These are phyloP conservation scores for Trichosanthes truncata DNA, from an alignment of 306 rosid genomes.

Conservation along the genomic window DNA sequence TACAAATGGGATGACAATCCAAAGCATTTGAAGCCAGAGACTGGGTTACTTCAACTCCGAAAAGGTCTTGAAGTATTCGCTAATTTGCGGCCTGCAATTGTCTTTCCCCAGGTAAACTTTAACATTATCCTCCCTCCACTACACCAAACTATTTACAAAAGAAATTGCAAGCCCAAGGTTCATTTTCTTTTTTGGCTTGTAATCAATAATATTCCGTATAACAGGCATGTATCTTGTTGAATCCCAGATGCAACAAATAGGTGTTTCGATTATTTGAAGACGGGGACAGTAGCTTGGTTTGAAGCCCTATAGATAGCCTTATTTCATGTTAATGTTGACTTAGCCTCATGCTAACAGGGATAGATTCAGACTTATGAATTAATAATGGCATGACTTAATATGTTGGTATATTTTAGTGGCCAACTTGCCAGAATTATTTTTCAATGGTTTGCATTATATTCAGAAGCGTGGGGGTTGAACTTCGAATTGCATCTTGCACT, in stretches of 20 bases:
- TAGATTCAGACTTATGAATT: neutral
- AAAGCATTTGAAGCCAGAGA: slow-evolving; percentile 82
- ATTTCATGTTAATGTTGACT: neutral
- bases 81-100: slow-evolving; percentile 75
- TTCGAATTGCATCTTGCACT: neutral
- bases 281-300: neutral
- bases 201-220: neutral
- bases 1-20: slow-evolving; percentile 78
- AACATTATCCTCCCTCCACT: neutral
- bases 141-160: neutral
- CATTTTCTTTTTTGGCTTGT: neutral
- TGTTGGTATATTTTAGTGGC: neutral
- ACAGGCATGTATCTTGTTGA: neutral
- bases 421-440: neutral
- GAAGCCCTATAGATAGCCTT: neutral
- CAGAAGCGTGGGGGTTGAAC: neutral
- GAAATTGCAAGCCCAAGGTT: neutral
- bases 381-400: neutral
- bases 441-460: neutral
- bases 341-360: neutral
- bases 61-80: slow-evolving; percentile 71
- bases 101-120: slow-evolving; percentile 52
- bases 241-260: neutral
- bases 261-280: neutral
- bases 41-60: slow-evolving; percentile 66